Evolutionary conservation across 306 rosid species (phyloP).

Genomic region (Coriaria nepalensis): DNA sequence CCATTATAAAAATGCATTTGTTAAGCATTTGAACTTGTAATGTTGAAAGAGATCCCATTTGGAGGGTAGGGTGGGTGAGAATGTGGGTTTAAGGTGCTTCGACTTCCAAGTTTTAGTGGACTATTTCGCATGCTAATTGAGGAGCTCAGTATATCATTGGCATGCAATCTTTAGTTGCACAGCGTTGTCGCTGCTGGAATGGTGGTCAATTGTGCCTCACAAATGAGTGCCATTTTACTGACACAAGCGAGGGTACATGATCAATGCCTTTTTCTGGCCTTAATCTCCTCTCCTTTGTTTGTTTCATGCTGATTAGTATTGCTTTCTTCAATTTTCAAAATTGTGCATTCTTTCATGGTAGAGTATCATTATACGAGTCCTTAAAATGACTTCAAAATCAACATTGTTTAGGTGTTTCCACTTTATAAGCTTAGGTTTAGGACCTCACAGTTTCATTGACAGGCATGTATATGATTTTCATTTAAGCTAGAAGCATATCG

Average conservation of each 20-base stretch:
- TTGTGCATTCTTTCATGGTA: not conserved
- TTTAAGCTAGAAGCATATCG: no score
- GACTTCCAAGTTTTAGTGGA: slow-evolving; percentile 35
- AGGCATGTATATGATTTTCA: no score
- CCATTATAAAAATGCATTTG: not conserved
- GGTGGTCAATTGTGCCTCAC: slow-evolving; percentile 43
- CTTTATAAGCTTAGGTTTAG: no score
- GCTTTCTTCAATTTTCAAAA: not conserved
- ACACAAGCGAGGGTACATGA: slow-evolving; percentile 35
- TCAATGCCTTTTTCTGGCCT: slow-evolving; percentile 30
- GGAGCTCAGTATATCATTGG: slow-evolving; percentile 36
- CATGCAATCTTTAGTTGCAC: slow-evolving; percentile 38
- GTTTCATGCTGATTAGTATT: slow-evolving; percentile 15
- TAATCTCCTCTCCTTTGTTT: slow-evolving; percentile 25
- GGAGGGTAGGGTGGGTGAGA: slow-evolving; percentile 34
- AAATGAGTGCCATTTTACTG: slow-evolving; percentile 29
- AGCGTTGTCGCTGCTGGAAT: slow-evolving; percentile 43
- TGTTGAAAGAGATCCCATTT: slow-evolving; percentile 22
- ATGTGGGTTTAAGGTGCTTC: slow-evolving; percentile 38
- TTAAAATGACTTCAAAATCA: no score
- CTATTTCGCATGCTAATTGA: slow-evolving; percentile 26
- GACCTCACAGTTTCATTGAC: no score
- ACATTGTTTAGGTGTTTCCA: not conserved
- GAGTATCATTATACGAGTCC: no score
- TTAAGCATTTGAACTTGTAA: slow-evolving; percentile 9